A percentile compares a stretch with the other conserved stretches of the same genome.
Evolutionary conservation across 2,329 filamentous ascomycete genomes (phyloP).

Genomic region (Exophiala lecanii-corni): DNA sequence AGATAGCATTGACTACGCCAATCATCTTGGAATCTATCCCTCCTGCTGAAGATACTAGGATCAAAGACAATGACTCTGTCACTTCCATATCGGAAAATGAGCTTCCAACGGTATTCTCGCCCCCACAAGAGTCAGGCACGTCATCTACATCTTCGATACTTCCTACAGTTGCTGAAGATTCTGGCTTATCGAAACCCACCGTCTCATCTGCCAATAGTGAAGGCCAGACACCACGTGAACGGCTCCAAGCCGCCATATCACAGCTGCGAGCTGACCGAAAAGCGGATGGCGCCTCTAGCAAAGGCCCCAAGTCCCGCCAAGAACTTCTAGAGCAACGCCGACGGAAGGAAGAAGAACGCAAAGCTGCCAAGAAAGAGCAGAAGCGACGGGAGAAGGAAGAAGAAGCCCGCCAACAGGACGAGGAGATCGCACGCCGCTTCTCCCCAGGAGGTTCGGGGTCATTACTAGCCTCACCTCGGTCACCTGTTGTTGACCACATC

Average conservation of each 20-base stretch:
- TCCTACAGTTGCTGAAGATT: constrained; percentile 31
- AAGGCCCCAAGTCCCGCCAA: constrained; percentile 77
- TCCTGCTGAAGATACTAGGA: constrained; percentile 23
- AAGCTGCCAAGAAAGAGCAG: constrained; percentile 82
- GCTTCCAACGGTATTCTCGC: constrained; percentile 31
- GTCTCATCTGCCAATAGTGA: constrained; percentile 4
- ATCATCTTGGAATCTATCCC: constrained; percentile 4
- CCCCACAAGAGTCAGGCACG: constrained; percentile 42
- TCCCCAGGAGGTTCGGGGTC: constrained; percentile 56
- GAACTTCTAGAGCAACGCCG: constrained; percentile 87
- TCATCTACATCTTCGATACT: constrained; percentile 67
- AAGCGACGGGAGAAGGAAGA: constrained; percentile 73
- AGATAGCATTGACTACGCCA: constrained; percentile 13
- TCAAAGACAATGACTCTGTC: constrained; percentile 30
- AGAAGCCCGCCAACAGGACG: constrained; percentile 60
- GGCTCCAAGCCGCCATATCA: constrained; percentile 78
- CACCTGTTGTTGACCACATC: constrained; percentile 36
- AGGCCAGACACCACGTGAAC: constrained; percentile 41
- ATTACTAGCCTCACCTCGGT: constrained; percentile 51
- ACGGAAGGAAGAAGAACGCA: constrained; percentile 79
- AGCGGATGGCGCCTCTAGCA: constrained; percentile 76
- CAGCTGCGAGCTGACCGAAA: constrained; percentile 80
- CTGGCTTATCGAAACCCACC: constrained; percentile 4
- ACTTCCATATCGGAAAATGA: constrained; percentile 42
- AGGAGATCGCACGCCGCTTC: constrained; percentile 52